phyloP scores from a whole-genome alignment of 306 rosid species.

The Glycine latifolia region DNA sequence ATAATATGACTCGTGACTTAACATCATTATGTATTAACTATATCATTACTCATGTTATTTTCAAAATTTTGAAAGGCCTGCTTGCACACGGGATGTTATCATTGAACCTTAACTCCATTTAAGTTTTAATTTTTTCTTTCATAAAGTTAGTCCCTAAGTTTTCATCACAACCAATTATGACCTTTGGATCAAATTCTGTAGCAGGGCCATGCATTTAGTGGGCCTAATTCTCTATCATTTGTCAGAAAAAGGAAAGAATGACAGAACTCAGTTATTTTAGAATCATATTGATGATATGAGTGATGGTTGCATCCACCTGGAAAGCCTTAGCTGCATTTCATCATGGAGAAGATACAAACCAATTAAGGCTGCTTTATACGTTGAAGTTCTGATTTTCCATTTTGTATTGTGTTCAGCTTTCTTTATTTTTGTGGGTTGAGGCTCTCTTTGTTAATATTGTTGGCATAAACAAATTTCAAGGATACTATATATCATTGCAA shows the following conservation, averaged over 20 bases:
- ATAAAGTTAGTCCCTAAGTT: constrained; percentile 39
- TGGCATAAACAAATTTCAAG: constrained; percentile 62
- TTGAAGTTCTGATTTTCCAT: constrained; percentile 39
- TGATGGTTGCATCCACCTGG: constrained; percentile 54
- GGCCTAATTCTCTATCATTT: constrained; percentile 43
- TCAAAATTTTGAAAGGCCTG: constrained; percentile 12
- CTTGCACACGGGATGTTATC: constrained; percentile 55
- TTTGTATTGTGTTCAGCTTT: constrained; percentile 38
- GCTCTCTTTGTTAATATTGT: constrained; percentile 44
- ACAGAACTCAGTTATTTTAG: constrained; percentile 33
- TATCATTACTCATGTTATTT: neutral
- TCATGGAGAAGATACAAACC: constrained; percentile 48
- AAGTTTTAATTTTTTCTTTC: constrained; percentile 4
- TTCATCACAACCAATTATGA: constrained; percentile 41
- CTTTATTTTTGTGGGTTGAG: constrained; percentile 35
- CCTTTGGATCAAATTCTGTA: constrained; percentile 36
- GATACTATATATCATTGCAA: constrained; percentile 64
- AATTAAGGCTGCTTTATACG: constrained; percentile 24
- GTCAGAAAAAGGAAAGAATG: constrained; percentile 29
- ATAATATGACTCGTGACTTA: neutral
- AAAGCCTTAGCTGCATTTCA: constrained; percentile 41
- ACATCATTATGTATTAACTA: no score
- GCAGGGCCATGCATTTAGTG: constrained; percentile 32
- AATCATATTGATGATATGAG: constrained; percentile 28
- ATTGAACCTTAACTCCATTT: constrained; percentile 38